phyloP scores from a whole-genome alignment of 306 rosid species.

The Quillaja saponaria region DNA sequence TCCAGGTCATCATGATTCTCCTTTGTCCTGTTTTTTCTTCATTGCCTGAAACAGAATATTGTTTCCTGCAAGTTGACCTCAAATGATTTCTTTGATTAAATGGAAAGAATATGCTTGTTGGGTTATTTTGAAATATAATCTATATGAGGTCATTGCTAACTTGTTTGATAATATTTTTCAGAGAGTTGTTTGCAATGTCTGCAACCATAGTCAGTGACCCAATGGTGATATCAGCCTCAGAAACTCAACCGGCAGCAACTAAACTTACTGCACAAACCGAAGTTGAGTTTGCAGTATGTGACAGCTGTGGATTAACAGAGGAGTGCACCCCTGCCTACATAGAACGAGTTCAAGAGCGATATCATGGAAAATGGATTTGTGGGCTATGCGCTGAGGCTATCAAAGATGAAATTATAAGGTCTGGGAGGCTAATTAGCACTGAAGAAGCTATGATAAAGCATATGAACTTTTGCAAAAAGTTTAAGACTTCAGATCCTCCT shows the following conservation, averaged over 20 bases:
- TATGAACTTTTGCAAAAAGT: conserved; percentile 73
- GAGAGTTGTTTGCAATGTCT: conserved; percentile 70
- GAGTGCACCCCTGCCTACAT: conserved; percentile 90
- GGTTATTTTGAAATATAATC: neutral
- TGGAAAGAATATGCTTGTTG: neutral
- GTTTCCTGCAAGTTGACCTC: neutral
- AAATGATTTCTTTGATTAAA: neutral
- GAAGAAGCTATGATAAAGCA: conserved; percentile 86
- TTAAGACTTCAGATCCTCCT: conserved; percentile 70
- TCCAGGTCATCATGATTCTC: neutral
- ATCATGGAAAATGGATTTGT: conserved; percentile 81
- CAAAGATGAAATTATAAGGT: conserved; percentile 78
- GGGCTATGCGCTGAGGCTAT: conserved; percentile 91
- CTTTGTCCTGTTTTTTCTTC: too few species aligned
- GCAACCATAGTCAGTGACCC: conserved; percentile 67
- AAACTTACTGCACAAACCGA: conserved; percentile 49
- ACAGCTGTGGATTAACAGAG: conserved; percentile 88
- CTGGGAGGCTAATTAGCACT: conserved; percentile 63
- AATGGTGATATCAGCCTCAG: conserved; percentile 55
- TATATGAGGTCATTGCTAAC: conserved; percentile 7
- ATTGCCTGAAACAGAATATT: neutral
- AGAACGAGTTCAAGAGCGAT: conserved; percentile 66
- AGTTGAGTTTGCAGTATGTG: conserved; percentile 76
- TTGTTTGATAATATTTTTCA: conserved; percentile 3
- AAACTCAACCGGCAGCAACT: conserved; percentile 48